A percentile compares a stretch with the other conserved stretches of the same genome.
These are phyloP conservation scores for Oryza meridionalis DNA, from an alignment of 176 grass and related monocot genomes.

Conservation along the genomic window DNA sequence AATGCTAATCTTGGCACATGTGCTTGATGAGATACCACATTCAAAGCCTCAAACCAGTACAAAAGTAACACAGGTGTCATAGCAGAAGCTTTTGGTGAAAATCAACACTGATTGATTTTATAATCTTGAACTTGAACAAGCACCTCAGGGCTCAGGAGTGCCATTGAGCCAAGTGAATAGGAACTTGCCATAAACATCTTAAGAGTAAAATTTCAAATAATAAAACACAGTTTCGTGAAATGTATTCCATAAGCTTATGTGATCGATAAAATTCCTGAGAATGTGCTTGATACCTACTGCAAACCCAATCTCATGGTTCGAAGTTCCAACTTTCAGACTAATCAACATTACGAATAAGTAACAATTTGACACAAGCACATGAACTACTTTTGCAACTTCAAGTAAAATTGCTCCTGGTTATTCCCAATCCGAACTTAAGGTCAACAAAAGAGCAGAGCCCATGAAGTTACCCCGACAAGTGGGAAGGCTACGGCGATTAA, in stretches of 20 bases:
- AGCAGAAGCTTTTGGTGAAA: slow-evolving; percentile 15
- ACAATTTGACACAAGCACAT: neutral
- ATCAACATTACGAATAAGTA: neutral
- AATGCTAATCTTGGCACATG: neutral
- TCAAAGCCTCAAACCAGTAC: slow-evolving; percentile 4
- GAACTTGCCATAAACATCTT: neutral
- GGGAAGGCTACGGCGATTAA: slow-evolving; percentile 87
- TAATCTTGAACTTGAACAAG: neutral
- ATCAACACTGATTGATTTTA: neutral
- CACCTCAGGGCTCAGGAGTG: neutral
- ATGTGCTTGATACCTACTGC: neutral
- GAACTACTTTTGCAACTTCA: slow-evolving; percentile 21
- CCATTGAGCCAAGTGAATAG: neutral
- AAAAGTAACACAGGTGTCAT: neutral
- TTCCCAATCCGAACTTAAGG: neutral
- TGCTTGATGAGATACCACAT: neutral
- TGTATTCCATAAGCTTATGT: neutral
- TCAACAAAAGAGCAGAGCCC: neutral
- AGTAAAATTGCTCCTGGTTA: slow-evolving; percentile 3
- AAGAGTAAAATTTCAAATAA: neutral
- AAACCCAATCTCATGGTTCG: neutral
- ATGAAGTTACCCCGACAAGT: slow-evolving; percentile 79
- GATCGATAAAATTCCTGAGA: neutral
- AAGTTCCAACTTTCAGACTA: neutral
- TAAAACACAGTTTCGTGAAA: neutral